Percentiles rank a stretch among this genome's conserved stretches.
These are phyloP conservation scores for Datisca glomerata DNA, from an alignment of 306 rosid species.

Conservation along the genomic window DNA sequence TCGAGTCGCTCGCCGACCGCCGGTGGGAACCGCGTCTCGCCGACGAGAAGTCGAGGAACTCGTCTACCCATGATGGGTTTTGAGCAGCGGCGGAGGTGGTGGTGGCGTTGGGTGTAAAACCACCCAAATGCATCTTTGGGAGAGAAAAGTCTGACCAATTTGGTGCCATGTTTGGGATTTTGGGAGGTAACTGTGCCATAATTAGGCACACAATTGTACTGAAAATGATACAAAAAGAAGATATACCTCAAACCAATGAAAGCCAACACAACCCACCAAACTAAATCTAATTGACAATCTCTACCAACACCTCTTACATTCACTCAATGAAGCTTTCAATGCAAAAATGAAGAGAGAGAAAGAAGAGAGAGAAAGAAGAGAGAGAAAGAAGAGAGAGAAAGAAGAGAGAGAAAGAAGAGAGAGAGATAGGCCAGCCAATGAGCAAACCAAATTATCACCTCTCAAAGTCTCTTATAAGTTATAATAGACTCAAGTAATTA, in stretches of 20 bases:
- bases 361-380: neutral
- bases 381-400: neutral
- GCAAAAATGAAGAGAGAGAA: neutral
- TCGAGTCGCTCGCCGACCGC: conserved; percentile 64
- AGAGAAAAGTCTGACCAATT: conserved; percentile 57
- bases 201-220: no score
- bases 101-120: conserved; percentile 12
- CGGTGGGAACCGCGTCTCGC: conserved; percentile 67
- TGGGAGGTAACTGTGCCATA: conserved; percentile 96
- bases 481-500: no score
- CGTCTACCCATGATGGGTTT: conserved; percentile 80
- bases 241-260: neutral
- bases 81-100: conserved; percentile 6
- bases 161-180: conserved; percentile 58
- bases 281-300: no score
- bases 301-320: no score
- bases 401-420: neutral
- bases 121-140: conserved; percentile 31
- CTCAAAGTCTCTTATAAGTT: neutral
- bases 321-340: no score
- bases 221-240: no score
- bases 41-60: conserved; percentile 69
- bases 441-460: neutral
- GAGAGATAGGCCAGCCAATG: conserved; percentile 1
- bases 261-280: no score